Evolutionary conservation across 805 yeast genomes (phyloP), one percentile per base, ranked within the genome.

Genomic region (Sungouiella thailandica): DNA sequence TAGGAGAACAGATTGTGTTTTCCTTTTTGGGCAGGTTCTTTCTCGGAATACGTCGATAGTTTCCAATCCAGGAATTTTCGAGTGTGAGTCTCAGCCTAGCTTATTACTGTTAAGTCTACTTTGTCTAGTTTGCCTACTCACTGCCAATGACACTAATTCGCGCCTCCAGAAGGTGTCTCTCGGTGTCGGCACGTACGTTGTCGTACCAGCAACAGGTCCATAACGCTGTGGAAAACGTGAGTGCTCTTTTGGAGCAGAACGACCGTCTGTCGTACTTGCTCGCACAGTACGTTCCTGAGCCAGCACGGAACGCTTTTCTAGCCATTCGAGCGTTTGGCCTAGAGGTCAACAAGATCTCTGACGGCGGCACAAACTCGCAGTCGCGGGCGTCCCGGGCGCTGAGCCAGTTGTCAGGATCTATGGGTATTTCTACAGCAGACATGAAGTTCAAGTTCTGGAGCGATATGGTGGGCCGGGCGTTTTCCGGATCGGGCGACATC

Each of bases 371-470:
- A n/a, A n/a, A n/a, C n/a, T n/a, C n/a, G n/a, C n/a, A n/a, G n/a
- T 47, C 61, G 1, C 40, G 42, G 1, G 50, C 63, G 8, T 53
- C 60, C 46, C n/a, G n/a, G 24, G 69, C 71, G 2, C 52, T 61
- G 36, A 29, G 44, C 29, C 51, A 57, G 39, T 37, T 50, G 35
- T n/a, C n/a, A n/a, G n/a, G n/a, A n/a, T 37, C 60, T 41, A 23
- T 67, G 52, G 66, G 71, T 23, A 30, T 60, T 8, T 59, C 72
- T 23, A 65, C 74, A 1, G 52, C 55, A 22, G 71, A 70, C 55
- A 36, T 83, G 50, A 78, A 83, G 47, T 75, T 83, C 52, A 77
- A 78, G 45, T 83, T 81, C 54, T 86, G 95, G 95, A 68, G 76
- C 40, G 83, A 81, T 32, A 64, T 73, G 38, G 37, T 85, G 5